A percentile compares a stretch with the other conserved stretches of the same genome.
phyloP scores from a whole-genome alignment of 306 rosid genomes.

The Sechiopsis laciniata region DNA sequence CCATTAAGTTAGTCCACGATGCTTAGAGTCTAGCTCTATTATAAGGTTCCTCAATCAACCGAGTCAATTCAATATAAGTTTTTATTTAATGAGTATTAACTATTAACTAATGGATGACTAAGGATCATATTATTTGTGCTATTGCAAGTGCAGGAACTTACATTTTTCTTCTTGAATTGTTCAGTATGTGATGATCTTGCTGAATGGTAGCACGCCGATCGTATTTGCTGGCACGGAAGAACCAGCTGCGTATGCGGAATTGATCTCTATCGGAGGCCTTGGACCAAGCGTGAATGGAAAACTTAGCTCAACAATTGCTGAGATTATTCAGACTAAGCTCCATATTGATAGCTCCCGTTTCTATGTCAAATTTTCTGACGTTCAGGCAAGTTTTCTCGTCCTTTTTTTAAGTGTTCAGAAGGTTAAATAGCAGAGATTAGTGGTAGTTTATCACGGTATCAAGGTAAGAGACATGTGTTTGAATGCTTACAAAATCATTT shows the following conservation, averaged over 20 bases:
- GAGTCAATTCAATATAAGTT: no score
- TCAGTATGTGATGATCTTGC: conserved; percentile 89
- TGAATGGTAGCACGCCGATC: conserved; percentile 77
- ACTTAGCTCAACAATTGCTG: conserved; percentile 83
- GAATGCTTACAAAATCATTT: neutral
- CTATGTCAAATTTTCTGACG: conserved; percentile 81
- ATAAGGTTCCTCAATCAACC: no score
- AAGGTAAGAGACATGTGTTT: neutral
- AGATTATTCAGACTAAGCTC: conserved; percentile 78
- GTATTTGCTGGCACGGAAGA: conserved; percentile 84
- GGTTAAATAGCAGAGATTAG: neutral
- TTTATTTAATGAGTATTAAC: no score
- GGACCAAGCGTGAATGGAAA: conserved; percentile 73
- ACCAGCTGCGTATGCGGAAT: conserved; percentile 90
- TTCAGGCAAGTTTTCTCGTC: conserved; percentile 41
- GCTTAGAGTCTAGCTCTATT: no score
- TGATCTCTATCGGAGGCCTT: conserved; percentile 83
- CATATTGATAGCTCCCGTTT: conserved; percentile 76
- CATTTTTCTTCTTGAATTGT: conserved; percentile 22
- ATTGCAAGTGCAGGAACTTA: neutral
- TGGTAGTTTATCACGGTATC: neutral
- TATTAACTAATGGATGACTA: no score
- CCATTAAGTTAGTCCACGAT: no score
- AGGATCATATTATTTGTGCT: neutral
- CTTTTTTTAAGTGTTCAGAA: neutral